Percentiles rank a stretch among this genome's conserved stretches.
Conservation (phyloP, 306 rosid species). For the Cucurbita ficifolia region DNA sequence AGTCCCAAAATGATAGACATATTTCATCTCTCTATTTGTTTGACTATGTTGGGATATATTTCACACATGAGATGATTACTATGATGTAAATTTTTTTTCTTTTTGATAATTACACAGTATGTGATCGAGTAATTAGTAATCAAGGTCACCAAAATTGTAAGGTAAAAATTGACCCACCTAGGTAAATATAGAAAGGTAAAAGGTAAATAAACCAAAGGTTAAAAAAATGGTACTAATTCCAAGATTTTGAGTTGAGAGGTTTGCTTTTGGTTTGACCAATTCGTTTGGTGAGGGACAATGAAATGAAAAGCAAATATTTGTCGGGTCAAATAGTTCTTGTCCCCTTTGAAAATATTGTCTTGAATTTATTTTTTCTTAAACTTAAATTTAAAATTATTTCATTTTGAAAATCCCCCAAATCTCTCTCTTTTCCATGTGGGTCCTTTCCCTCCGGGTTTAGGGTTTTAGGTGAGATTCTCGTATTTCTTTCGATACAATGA, state of each 20-base stretch:
- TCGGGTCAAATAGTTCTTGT: neutral
- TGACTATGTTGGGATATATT: too few relatives aligned
- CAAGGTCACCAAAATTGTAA: neutral
- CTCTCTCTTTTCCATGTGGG: neutral
- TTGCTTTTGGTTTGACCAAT: neutral
- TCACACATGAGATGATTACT: too few relatives aligned
- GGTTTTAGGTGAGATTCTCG: neutral
- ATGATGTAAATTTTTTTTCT: too few relatives aligned
- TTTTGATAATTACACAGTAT: too few relatives aligned
- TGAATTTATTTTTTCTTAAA: neutral
- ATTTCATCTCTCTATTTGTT: too few relatives aligned
- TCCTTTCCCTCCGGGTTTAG: neutral
- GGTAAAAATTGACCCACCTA: neutral
- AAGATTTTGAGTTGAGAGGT: neutral
- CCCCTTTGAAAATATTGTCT: neutral
- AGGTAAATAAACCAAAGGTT: neutral
- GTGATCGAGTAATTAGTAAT: too few relatives aligned
- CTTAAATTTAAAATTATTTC: too few relatives aligned
- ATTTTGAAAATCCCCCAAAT: neutral
- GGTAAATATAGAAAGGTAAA: neutral
- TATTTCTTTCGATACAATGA: neutral
- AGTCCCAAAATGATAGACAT: too few relatives aligned
- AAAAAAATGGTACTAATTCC: neutral
- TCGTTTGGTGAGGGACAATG: neutral
- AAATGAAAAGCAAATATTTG: neutral